Percentiles rank a stretch among this genome's conserved stretches.
These are phyloP conservation scores for Arthrinium puccinioides DNA, from an alignment of 2,329 filamentous ascomycete species.

Conservation along the genomic window DNA sequence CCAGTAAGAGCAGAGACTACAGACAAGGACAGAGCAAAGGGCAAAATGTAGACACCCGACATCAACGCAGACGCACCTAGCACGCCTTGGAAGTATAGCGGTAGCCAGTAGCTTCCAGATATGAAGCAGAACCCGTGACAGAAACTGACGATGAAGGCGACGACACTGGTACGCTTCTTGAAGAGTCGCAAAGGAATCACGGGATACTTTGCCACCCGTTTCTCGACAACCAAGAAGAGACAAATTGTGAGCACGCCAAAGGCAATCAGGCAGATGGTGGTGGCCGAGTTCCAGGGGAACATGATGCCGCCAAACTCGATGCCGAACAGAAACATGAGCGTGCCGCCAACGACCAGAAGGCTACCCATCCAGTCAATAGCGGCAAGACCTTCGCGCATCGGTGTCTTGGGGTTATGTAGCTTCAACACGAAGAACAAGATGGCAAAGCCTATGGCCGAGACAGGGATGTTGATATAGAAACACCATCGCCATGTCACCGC, in stretches of 20 bases:
- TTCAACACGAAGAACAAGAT: constrained; percentile 56
- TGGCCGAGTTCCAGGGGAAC: constrained; percentile 67
- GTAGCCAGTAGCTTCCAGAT: constrained; percentile 70
- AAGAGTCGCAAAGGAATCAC: constrained; percentile 73
- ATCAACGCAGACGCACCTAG: constrained; percentile 55
- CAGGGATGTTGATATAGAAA: constrained; percentile 57
- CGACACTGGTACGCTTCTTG: constrained; percentile 55
- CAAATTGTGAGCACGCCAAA: constrained; percentile 59
- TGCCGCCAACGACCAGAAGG: constrained; percentile 62
- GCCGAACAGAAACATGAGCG: constrained; percentile 79
- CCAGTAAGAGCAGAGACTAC: constrained; percentile 52
- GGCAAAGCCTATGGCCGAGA: constrained; percentile 37
- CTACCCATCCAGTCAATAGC: constrained; percentile 55
- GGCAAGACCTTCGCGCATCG: constrained; percentile 52
- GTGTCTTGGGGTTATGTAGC: constrained; percentile 60
- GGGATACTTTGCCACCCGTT: constrained; percentile 66
- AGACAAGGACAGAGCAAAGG: constrained; percentile 61
- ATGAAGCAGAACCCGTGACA: constrained; percentile 74
- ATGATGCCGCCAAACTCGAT: constrained; percentile 76
- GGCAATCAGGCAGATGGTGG: constrained; percentile 69
- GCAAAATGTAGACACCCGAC: constrained; percentile 64
- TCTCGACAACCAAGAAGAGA: constrained; percentile 67
- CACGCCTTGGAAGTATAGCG: constrained; percentile 71
- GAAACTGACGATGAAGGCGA: constrained; percentile 60
- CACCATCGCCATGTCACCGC: constrained; percentile 61